Conservation (phyloP, 306 rosid species). For the Vachellia collinsii region DNA sequence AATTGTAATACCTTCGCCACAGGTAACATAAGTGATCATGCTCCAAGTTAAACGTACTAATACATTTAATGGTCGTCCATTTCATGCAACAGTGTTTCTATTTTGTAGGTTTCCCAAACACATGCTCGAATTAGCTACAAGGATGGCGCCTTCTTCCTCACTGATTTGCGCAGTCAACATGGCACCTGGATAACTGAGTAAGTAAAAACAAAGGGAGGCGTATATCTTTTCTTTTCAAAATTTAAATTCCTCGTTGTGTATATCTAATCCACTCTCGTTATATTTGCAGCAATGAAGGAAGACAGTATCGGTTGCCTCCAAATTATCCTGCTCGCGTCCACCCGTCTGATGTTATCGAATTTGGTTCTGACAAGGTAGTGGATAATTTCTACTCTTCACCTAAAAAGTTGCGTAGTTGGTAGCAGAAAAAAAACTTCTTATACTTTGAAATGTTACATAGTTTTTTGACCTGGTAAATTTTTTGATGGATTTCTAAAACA, state of each 20-base stretch:
- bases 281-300: conserved; percentile 72
- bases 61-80: conserved; percentile 12
- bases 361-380: conserved; percentile 84
- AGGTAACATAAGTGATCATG: conserved; percentile 54
- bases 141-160: conserved; percentile 79
- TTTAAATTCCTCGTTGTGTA: background rate
- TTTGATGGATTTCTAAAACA: background rate
- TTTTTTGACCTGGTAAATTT: background rate
- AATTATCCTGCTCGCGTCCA: conserved; percentile 68
- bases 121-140: conserved; percentile 75
- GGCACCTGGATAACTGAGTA: conserved; percentile 93
- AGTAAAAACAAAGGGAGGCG: conserved; percentile 42
- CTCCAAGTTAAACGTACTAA: background rate
- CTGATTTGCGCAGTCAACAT: conserved; percentile 70
- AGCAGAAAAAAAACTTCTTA: conserved; percentile 1
- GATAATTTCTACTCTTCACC: background rate
- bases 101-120: conserved; percentile 64
- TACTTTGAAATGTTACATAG: background rate
- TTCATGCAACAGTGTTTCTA: conserved; percentile 18
- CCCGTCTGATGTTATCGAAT: conserved; percentile 67
- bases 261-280: background rate
- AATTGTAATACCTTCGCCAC: conserved; percentile 56
- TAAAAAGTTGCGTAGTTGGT: conserved; percentile 12
- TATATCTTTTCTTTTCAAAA: background rate
- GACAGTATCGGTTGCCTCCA: conserved; percentile 56